Conservation (phyloP, 495 filamentous ascomycete species). For the Lasiosphaeria hispida region DNA sequence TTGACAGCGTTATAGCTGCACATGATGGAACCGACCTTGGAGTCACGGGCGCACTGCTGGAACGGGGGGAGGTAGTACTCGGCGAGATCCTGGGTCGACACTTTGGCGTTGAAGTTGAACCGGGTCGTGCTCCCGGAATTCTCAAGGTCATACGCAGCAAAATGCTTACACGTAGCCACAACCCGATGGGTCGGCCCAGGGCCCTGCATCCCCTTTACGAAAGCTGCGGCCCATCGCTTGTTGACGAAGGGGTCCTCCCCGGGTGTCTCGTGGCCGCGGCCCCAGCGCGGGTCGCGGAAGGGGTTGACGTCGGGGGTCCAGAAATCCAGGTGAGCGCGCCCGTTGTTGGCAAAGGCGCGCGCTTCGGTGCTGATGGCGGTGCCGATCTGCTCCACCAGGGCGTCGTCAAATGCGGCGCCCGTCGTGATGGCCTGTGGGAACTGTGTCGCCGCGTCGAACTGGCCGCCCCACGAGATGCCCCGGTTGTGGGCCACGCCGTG, state of each 20-base stretch:
- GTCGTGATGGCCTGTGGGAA: constrained; percentile 48
- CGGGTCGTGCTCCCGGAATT: constrained; percentile 16
- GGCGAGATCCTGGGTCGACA: constrained; percentile 42
- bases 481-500: constrained; percentile 44
- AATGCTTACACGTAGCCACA: constrained; percentile 42
- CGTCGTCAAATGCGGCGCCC: constrained; percentile 48
- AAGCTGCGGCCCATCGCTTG: constrained; percentile 37
- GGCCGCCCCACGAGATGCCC: constrained; percentile 37
- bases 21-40: constrained; percentile 47
- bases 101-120: constrained; percentile 40
- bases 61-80: constrained; percentile 51
- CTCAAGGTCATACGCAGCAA: constrained; percentile 41
- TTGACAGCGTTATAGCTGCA: constrained; percentile 49
- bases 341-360: constrained; percentile 64
- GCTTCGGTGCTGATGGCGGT: constrained; percentile 57
- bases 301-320: constrained; percentile 72
- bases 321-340: constrained; percentile 56
- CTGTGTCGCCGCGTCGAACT: constrained; percentile 45
- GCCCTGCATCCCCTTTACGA: constrained; percentile 32
- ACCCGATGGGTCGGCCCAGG: constrained; percentile 11
- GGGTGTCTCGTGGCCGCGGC: constrained; percentile 32
- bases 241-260: constrained; percentile 42
- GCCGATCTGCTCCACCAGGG: constrained; percentile 42
- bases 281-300: constrained; percentile 53
- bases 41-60: constrained; percentile 44